Evolutionary conservation across 495 filamentous ascomycete species (phyloP), one percentile per base, ranked within the genome.

Genomic region (Cairneyella variabilis): DNA sequence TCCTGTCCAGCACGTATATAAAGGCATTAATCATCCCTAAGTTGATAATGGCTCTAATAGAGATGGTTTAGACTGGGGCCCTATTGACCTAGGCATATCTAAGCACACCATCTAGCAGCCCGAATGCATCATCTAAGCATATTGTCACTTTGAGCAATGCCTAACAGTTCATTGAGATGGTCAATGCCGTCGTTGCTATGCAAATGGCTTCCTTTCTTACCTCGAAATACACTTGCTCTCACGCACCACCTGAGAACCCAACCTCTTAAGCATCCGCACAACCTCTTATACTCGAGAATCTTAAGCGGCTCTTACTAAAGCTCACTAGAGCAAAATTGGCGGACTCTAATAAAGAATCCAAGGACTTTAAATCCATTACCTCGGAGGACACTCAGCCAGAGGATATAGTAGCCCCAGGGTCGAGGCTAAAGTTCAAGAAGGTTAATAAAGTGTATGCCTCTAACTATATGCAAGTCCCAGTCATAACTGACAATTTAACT

Each of bases 91-190:
- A 16, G 22, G 21, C 30, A 50, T 41, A 38, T 14, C 42, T 21
- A 39, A 58, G 18, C 32, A 53, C 55, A 36, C 55, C 46, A 56
- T 46, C 55, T 34, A 48, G 26, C 28, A 53, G 30, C 49, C 42
- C 55, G 47, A 51, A 52, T 51, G 22, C 11, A 30, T 50, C 26
- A 44, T 36, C 39, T 23, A 21, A 56, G 36, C 40, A 44, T 44
- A 21, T 50, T 38, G 47, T 43, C 45, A 43, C 45, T 11, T 48
- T 44, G 39, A 46, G 26, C 48, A 32, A 51, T 57, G 40, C 20
- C 22, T 21, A 51, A 28, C 16, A 51, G 47, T 46, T 41, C 38
- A 42, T 52, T 52, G 49, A 52, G n/a, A 42, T 55, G 48, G 47
- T 47, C 37, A 51, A 57, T 45, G 40, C 47, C 18, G 26, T 46